A percentile compares a stretch with the other conserved stretches of the same genome.
These are phyloP conservation scores for Teratosphaeria gauchensis DNA, from an alignment of 2,329 filamentous ascomycete species.

Conservation along the genomic window DNA sequence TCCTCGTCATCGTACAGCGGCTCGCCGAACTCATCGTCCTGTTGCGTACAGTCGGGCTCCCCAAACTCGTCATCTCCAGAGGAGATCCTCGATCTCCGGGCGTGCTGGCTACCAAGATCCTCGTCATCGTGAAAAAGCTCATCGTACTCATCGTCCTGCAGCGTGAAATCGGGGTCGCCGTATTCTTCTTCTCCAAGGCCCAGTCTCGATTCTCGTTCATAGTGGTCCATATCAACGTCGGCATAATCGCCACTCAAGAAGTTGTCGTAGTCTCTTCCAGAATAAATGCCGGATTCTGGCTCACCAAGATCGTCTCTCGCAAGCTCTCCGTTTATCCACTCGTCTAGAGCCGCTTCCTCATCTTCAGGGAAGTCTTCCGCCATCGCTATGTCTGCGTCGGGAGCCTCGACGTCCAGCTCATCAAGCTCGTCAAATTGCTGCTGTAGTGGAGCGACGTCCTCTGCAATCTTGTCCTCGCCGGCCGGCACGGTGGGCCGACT, in stretches of 20 bases:
- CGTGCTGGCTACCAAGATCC: too few relatives aligned
- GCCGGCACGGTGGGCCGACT: neutral
- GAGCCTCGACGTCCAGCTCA: neutral
- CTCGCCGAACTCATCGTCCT: neutral
- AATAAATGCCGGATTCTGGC: neutral
- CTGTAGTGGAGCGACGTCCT: neutral
- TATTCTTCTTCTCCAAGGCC: too few relatives aligned
- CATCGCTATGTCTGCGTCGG: neutral
- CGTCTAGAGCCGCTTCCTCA: neutral
- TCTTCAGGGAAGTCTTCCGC: neutral
- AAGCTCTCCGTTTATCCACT: neutral
- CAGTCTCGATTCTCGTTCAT: neutral
- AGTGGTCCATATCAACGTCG: neutral
- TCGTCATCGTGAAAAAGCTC: too few relatives aligned
- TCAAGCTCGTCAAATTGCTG: neutral
- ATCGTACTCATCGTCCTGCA: too few relatives aligned
- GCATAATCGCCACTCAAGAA: neutral
- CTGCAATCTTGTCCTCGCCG: neutral
- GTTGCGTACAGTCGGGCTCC: neutral
- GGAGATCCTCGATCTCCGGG: too few relatives aligned
- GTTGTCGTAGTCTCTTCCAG: neutral
- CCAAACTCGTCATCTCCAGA: too few relatives aligned
- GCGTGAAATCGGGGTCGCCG: too few relatives aligned
- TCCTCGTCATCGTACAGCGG: neutral
- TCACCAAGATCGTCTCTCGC: neutral